A percentile compares a stretch with the other conserved stretches of the same genome.
phyloP scores from a whole-genome alignment of 2,329 filamentous ascomycete species.

The Diaporthe vexans region DNA sequence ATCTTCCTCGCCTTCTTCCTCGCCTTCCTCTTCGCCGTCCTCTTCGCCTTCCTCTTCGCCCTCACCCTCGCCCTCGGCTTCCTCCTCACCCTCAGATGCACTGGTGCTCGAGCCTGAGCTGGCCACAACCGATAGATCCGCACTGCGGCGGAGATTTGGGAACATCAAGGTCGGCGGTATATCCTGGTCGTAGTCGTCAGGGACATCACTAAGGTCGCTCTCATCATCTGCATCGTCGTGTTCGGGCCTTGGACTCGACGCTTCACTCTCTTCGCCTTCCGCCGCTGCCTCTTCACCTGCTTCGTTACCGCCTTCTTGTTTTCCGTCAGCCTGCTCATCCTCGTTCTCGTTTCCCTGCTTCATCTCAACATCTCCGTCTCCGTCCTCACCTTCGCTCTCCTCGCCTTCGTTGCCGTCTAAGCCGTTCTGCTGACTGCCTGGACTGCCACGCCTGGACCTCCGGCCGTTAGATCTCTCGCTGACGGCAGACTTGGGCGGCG shows the following conservation, averaged over 20 bases:
- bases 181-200: conserved; percentile 70
- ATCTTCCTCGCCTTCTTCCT: conserved; percentile 42
- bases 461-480: conserved; percentile 45
- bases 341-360: conserved; percentile 51
- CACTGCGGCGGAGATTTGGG: conserved; percentile 60
- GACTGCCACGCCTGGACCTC: conserved; percentile 66
- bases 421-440: conserved; percentile 59
- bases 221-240: conserved; percentile 78
- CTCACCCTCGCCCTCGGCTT: conserved; percentile 40
- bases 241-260: conserved; percentile 69
- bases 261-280: conserved; percentile 47
- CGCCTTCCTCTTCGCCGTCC: conserved; percentile 36
- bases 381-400: conserved; percentile 44
- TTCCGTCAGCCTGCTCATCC: conserved; percentile 38
- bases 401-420: conserved; percentile 53
- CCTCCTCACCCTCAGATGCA: conserved; percentile 43
- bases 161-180: conserved; percentile 67
- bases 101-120: conserved; percentile 42
- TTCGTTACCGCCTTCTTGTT: conserved; percentile 41
- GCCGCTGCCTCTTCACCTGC: conserved; percentile 44
- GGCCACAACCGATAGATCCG: conserved; percentile 49
- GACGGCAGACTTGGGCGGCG: conserved; percentile 55
- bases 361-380: conserved; percentile 61
- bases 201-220: conserved; percentile 77
- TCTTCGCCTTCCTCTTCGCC: conserved; percentile 23